Evolutionary conservation across 2,329 filamentous ascomycete genomes (phyloP).

Genomic region (Fusarium multiceps): DNA sequence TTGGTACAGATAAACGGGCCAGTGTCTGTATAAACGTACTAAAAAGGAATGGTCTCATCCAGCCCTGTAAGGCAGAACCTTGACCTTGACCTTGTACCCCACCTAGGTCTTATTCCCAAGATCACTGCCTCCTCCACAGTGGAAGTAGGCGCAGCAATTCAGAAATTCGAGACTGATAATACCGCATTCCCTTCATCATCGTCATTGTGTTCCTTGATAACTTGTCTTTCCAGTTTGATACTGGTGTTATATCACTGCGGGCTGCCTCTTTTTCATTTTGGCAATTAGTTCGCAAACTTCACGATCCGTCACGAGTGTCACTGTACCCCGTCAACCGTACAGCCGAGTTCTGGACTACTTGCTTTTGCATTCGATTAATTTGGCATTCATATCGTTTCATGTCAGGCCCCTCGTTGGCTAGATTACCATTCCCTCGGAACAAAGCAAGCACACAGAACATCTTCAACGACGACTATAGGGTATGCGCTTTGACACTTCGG

Average conservation of each 20-base stretch:
- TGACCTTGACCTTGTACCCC: not conserved
- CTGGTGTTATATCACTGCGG: not conserved
- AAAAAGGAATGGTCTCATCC: conserved; percentile 21
- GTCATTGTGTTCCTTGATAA: not conserved
- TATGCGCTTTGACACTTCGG: conserved; percentile 5
- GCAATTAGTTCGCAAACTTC: not conserved
- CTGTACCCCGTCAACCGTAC: not conserved
- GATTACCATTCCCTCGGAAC: conserved; percentile 15
- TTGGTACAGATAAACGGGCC: no score
- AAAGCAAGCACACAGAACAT: conserved; percentile 2
- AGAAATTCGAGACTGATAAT: conserved; percentile 11
- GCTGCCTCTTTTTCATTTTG: conserved; percentile 29
- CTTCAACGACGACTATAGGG: not conserved
- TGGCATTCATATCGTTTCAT: conserved; percentile 4
- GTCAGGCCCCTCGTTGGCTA: conserved; percentile 2
- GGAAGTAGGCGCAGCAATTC: conserved; percentile 26
- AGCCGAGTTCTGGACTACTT: not conserved
- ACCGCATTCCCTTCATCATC: conserved; percentile 1
- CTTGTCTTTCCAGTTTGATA: not conserved
- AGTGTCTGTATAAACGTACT: not conserved
- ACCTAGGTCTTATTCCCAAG: not conserved
- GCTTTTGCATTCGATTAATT: not conserved
- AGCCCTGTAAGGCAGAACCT: conserved; percentile 40
- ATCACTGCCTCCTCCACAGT: conserved; percentile 29
- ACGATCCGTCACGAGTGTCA: not conserved